phyloP scores from a whole-genome alignment of 129 eudicot genomes.

The Dittrichia graveolens region DNA sequence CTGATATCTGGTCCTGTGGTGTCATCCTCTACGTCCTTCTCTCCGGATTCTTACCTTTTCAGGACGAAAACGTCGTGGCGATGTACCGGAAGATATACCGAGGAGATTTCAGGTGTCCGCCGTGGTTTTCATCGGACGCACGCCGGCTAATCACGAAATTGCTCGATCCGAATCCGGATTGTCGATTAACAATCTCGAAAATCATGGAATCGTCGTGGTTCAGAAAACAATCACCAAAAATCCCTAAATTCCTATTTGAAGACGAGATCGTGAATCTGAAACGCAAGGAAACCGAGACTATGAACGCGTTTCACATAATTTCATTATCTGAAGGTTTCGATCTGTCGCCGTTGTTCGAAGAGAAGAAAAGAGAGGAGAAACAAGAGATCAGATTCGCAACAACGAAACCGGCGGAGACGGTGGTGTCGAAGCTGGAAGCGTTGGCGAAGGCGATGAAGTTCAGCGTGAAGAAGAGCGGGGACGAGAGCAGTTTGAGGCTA shows the following conservation, averaged over 20 bases:
- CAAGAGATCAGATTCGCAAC: slow-evolving; percentile 75
- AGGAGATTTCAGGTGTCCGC: slow-evolving; percentile 91
- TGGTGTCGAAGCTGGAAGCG: slow-evolving; percentile 68
- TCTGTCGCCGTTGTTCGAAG: slow-evolving; percentile 87
- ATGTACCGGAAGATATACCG: slow-evolving; percentile 77
- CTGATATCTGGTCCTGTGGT: slow-evolving; percentile 95
- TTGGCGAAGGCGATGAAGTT: slow-evolving; percentile 60
- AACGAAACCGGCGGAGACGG: slow-evolving; percentile 56
- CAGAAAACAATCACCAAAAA: slow-evolving; percentile 47
- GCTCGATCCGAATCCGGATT: slow-evolving; percentile 74
- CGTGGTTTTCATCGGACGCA: slow-evolving; percentile 86
- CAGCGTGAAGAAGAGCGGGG: slow-evolving; percentile 42
- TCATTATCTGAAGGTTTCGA: slow-evolving; percentile 84
- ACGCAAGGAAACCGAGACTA: slow-evolving; percentile 47
- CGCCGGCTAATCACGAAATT: slow-evolving; percentile 56
- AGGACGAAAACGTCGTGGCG: slow-evolving; percentile 64
- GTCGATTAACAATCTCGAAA: slow-evolving; percentile 51
- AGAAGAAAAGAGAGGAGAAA: slow-evolving; percentile 56
- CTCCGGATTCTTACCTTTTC: slow-evolving; percentile 87
- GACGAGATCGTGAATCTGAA: slow-evolving; percentile 22
- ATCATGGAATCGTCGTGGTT: slow-evolving; percentile 73
- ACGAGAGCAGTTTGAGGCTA: slow-evolving; percentile 61
- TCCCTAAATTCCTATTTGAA: slow-evolving; percentile 24
- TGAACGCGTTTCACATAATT: slow-evolving; percentile 91
- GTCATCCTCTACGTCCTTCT: slow-evolving; percentile 71